These are phyloP conservation scores for Solanum pinnatisectum DNA, from an alignment of 257 asterid species.

Conservation along the genomic window DNA sequence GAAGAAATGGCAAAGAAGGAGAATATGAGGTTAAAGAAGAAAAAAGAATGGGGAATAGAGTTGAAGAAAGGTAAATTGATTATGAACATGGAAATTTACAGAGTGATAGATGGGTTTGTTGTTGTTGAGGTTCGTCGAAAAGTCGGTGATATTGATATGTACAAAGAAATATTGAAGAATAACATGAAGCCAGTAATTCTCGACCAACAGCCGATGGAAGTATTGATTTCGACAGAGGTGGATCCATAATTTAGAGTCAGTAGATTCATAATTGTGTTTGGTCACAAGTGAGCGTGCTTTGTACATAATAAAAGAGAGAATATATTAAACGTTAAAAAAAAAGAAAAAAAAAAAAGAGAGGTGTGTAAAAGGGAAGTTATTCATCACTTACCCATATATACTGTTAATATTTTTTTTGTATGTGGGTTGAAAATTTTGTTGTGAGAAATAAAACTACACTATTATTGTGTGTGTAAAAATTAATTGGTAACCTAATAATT, in stretches of 20 bases:
- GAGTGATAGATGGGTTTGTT: slow-evolving; percentile 37
- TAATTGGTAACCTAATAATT: background rate
- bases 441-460: background rate
- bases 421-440: background rate
- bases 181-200: slow-evolving; percentile 43
- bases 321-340: background rate
- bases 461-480: background rate
- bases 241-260: background rate
- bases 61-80: slow-evolving; percentile 49
- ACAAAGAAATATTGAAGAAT: slow-evolving; percentile 32
- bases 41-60: slow-evolving; percentile 46
- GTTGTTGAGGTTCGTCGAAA: slow-evolving; percentile 53
- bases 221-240: background rate
- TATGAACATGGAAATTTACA: slow-evolving; percentile 36
- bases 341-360: no score
- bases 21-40: slow-evolving; percentile 23
- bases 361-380: background rate
- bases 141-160: slow-evolving; percentile 40
- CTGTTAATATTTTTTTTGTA: background rate
- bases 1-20: slow-evolving; percentile 43
- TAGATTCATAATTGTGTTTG: background rate
- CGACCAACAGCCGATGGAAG: slow-evolving; percentile 1
- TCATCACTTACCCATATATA: background rate
- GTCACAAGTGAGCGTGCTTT: background rate
- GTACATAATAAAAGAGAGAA: background rate